Percentiles rank a stretch among this genome's conserved stretches.
phyloP scores from a whole-genome alignment of 2,329 filamentous ascomycete species.

The Fusarium sp. region DNA sequence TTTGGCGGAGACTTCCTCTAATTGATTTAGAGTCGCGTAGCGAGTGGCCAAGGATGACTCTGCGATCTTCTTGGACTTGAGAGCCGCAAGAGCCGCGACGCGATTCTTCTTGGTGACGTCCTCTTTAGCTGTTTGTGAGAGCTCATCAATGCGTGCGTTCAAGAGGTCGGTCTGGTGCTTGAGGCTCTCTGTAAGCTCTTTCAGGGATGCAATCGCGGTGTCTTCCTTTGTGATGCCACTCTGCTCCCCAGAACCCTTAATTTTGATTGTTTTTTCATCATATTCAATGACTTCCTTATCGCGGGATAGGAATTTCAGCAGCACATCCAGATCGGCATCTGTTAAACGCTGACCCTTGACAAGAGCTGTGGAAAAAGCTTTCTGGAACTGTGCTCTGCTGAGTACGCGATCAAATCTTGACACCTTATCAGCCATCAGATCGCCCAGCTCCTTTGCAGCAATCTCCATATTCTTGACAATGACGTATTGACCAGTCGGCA shows the following conservation, averaged over 20 bases:
- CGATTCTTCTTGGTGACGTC: constrained; percentile 81
- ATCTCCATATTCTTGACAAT: constrained; percentile 73
- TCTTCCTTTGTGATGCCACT: constrained; percentile 79
- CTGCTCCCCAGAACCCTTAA: constrained; percentile 69
- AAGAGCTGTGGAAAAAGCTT: constrained; percentile 67
- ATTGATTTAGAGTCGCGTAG: constrained; percentile 79
- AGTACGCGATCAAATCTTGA: constrained; percentile 76
- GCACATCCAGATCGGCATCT: constrained; percentile 74
- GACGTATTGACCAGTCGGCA: constrained; percentile 74
- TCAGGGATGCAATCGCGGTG: constrained; percentile 83
- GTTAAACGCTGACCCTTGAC: constrained; percentile 66
- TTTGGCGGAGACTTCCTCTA: constrained; percentile 85
- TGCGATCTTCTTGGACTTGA: constrained; percentile 85
- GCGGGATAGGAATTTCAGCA: constrained; percentile 77
- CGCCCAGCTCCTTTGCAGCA: constrained; percentile 67
- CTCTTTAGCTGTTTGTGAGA: constrained; percentile 74
- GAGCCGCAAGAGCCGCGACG: constrained; percentile 79
- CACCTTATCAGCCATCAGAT: constrained; percentile 57
- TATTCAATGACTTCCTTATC: constrained; percentile 72
- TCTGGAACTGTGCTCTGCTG: constrained; percentile 73
- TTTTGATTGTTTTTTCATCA: constrained; percentile 79
- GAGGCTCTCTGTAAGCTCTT: constrained; percentile 80
- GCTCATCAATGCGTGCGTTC: constrained; percentile 72
- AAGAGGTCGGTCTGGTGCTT: constrained; percentile 79
- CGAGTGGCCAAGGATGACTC: constrained; percentile 80